Percentiles rank a stretch among this genome's conserved stretches.
Conservation (phyloP, 257 asterid species). For the Penstemon barbatus region DNA sequence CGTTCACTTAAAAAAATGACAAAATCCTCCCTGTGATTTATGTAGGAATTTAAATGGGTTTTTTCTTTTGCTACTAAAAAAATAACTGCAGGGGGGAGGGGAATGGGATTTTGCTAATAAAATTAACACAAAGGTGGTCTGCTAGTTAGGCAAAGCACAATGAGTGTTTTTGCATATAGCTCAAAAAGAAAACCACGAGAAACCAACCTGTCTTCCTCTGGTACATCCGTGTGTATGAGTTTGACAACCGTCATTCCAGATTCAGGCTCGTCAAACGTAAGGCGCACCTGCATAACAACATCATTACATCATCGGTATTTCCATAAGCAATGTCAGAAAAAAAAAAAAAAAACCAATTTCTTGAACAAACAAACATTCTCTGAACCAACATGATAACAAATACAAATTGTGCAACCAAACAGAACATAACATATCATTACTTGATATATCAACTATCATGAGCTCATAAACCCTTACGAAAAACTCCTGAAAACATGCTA, state of each 20-base stretch:
- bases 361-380: not conserved
- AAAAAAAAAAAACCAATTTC: not conserved
- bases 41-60: too few species aligned
- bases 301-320: constrained; percentile 12
- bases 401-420: not conserved
- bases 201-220: constrained; percentile 95
- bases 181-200: not conserved
- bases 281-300: constrained; percentile 63
- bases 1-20: too few species aligned
- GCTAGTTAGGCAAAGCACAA: too few species aligned
- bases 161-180: too few species aligned
- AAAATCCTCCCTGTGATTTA: too few species aligned
- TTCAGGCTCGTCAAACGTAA: constrained; percentile 85
- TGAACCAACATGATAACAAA: not conserved
- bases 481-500: too few species aligned
- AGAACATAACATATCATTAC: not conserved
- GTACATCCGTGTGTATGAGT: constrained; percentile 78
- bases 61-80: too few species aligned
- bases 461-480: not conserved
- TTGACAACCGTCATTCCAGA: constrained; percentile 73
- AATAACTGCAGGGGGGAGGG: too few species aligned
- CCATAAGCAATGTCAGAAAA: constrained; percentile 13
- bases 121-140: too few species aligned
- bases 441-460: not conserved
- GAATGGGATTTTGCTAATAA: too few species aligned